These are phyloP conservation scores for Noccaea caerulescens DNA, from an alignment of 345 rosid genomes.

Conservation along the genomic window DNA sequence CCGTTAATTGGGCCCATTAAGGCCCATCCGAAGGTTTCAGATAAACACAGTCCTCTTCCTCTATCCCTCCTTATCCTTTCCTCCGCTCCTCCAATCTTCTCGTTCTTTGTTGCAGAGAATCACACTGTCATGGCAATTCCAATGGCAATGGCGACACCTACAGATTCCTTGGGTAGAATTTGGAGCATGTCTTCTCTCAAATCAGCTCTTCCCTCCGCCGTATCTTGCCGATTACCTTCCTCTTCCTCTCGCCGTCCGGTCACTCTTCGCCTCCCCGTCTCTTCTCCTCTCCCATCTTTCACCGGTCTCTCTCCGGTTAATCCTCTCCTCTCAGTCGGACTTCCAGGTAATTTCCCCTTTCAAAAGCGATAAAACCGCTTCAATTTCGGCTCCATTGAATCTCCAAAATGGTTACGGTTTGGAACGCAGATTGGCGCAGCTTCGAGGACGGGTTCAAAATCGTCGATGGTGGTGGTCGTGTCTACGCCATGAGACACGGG, in stretches of 20 bases:
- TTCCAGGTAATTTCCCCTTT: slow-evolving; percentile 50
- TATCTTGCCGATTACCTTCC: slow-evolving; percentile 48
- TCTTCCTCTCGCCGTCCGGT: slow-evolving; percentile 38
- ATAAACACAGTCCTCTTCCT: slow-evolving; percentile 17
- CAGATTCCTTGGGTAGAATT: slow-evolving; percentile 37
- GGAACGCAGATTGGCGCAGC: slow-evolving; percentile 50
- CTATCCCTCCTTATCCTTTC: slow-evolving; percentile 31
- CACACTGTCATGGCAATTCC: slow-evolving; percentile 49
- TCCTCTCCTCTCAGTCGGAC: slow-evolving; percentile 57
- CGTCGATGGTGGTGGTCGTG: slow-evolving; percentile 61
- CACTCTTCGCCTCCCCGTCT: slow-evolving; percentile 32
- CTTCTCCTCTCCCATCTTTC: slow-evolving; percentile 52
- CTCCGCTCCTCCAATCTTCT: background rate
- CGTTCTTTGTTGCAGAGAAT: slow-evolving; percentile 17
- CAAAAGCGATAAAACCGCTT: background rate
- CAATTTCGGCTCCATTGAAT: slow-evolving; percentile 18
- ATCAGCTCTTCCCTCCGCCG: slow-evolving; percentile 67
- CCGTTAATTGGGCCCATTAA: background rate
- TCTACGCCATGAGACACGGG: slow-evolving; percentile 88
- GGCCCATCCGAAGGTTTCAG: slow-evolving; percentile 12
- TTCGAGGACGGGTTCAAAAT: slow-evolving; percentile 54
- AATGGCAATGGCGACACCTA: slow-evolving; percentile 48
- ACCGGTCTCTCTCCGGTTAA: slow-evolving; percentile 56
- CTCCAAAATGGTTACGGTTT: slow-evolving; percentile 1
- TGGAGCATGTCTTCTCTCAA: slow-evolving; percentile 75